Percentiles rank a stretch among this genome's conserved stretches.
phyloP scores from a whole-genome alignment of 306 rosid genomes.

The Phaseolus lunatus region DNA sequence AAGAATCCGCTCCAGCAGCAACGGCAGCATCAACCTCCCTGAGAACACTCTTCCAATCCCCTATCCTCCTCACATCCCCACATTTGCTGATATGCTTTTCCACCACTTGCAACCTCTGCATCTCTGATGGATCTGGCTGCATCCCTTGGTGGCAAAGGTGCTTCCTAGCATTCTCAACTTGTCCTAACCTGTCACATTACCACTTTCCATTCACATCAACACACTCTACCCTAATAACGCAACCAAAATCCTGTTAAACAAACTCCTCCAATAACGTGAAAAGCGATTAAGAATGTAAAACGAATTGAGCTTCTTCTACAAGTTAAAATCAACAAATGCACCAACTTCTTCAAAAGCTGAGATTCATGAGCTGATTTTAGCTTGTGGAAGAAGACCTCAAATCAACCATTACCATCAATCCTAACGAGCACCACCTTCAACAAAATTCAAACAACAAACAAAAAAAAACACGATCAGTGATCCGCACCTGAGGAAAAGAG shows the following conservation, averaged over 20 bases:
- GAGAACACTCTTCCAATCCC: constrained; percentile 82
- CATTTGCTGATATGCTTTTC: constrained; percentile 83
- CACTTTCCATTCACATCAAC: constrained; percentile 23
- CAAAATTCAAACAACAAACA: constrained; percentile 16
- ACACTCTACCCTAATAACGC: not conserved
- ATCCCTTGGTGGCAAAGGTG: constrained; percentile 66
- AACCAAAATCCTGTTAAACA: not conserved
- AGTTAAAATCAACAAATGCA: not conserved
- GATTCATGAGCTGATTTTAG: not conserved
- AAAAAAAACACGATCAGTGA: constrained; percentile 19
- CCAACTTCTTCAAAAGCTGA: not conserved
- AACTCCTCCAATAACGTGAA: not conserved
- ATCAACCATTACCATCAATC: constrained; percentile 32
- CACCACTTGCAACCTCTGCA: constrained; percentile 71
- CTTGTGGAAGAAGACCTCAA: not conserved
- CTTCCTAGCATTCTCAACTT: constrained; percentile 79
- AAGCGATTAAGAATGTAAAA: not conserved
- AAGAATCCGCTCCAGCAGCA: constrained; percentile 78
- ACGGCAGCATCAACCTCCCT: constrained; percentile 76
- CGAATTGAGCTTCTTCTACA: not conserved
- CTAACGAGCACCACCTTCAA: constrained; percentile 1
- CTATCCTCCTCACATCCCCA: constrained; percentile 71
- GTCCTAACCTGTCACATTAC: constrained; percentile 76
- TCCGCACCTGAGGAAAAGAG: constrained; percentile 73
- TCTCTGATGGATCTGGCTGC: constrained; percentile 64